Percentiles rank a stretch among this genome's conserved stretches.
These are phyloP conservation scores for Xylaria grammica DNA, from an alignment of 495 filamentous ascomycete genomes.

Conservation along the genomic window DNA sequence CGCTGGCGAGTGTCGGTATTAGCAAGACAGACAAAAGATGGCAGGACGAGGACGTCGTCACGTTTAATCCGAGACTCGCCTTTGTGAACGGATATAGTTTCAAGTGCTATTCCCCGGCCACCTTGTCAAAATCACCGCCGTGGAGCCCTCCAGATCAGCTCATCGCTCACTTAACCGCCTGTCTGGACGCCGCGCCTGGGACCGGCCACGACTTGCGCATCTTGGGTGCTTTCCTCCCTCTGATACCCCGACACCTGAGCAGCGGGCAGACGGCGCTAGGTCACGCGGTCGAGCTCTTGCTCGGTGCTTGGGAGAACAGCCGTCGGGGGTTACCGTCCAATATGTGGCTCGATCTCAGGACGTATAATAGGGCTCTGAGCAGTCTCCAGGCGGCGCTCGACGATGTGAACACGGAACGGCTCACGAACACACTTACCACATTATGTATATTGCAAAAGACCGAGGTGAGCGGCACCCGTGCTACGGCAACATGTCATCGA, in stretches of 20 bases:
- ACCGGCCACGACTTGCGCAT: slow-evolving; percentile 35
- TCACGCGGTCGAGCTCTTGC: slow-evolving; percentile 31
- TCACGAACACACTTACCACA: slow-evolving; percentile 32
- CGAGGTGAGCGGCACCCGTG: slow-evolving; percentile 28
- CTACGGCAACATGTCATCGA: not conserved
- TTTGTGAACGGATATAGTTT: not conserved
- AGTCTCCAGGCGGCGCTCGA: slow-evolving; percentile 35
- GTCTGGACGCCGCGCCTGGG: slow-evolving; percentile 27
- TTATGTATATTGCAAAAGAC: slow-evolving; percentile 35
- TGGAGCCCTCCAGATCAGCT: slow-evolving; percentile 27
- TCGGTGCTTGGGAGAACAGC: slow-evolving; percentile 31
- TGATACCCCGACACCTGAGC: slow-evolving; percentile 32
- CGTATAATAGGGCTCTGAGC: slow-evolving; percentile 33
- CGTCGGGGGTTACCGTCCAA: slow-evolving; percentile 31
- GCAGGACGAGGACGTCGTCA: not conserved
- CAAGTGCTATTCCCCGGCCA: not conserved
- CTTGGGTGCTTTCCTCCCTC: slow-evolving; percentile 31
- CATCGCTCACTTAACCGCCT: slow-evolving; percentile 26
- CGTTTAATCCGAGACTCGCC: not conserved
- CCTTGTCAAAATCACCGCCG: slow-evolving; percentile 21
- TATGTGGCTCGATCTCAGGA: slow-evolving; percentile 34
- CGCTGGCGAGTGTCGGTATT: not conserved
- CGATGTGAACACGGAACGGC: slow-evolving; percentile 18
- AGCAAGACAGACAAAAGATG: not conserved
- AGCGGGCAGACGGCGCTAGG: slow-evolving; percentile 25